A percentile compares a stretch with the other conserved stretches of the same genome.
phyloP scores from a whole-genome alignment of 139 green algal species.

The Coccomyxa sp. region DNA sequence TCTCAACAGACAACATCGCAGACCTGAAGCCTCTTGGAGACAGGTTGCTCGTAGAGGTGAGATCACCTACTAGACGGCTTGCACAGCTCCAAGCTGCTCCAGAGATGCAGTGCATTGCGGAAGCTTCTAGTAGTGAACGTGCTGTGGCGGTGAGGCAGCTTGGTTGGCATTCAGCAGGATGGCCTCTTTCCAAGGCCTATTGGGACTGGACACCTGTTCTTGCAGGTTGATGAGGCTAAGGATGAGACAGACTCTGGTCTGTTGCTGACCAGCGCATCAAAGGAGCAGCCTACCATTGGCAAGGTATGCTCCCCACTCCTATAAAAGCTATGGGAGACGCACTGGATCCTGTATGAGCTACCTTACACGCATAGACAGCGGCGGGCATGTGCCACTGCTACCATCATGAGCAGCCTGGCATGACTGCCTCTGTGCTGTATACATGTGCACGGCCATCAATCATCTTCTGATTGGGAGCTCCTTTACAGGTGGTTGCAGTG shows the following conservation, averaged over 20 bases:
- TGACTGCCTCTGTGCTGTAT: too few species aligned
- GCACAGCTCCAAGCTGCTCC: background rate
- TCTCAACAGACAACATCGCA: conserved; percentile 48
- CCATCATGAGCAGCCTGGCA: too few species aligned
- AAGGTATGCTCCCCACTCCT: conserved; percentile 46
- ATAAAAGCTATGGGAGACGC: too few species aligned
- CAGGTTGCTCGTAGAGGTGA: conserved; percentile 58
- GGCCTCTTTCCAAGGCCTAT: background rate
- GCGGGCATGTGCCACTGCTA: too few species aligned
- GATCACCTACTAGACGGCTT: too few species aligned
- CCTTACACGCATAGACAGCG: too few species aligned
- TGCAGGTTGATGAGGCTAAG: conserved; percentile 59
- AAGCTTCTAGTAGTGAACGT: too few species aligned
- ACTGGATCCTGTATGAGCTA: too few species aligned
- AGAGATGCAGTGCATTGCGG: background rate
- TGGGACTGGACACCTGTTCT: background rate
- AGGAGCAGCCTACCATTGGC: conserved; percentile 90
- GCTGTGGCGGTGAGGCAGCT: too few species aligned
- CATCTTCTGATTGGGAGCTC: background rate
- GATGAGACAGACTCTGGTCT: conserved; percentile 77
- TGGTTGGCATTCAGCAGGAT: background rate
- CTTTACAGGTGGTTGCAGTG: conserved; percentile 69
- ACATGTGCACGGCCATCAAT: too few species aligned
- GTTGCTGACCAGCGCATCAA: conserved; percentile 68
- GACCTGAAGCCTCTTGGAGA: conserved; percentile 55